A percentile compares a stretch with the other conserved stretches of the same genome.
phyloP scores from a whole-genome alignment of 352 stramenopile species.

The Phytophthora palmivora region DNA sequence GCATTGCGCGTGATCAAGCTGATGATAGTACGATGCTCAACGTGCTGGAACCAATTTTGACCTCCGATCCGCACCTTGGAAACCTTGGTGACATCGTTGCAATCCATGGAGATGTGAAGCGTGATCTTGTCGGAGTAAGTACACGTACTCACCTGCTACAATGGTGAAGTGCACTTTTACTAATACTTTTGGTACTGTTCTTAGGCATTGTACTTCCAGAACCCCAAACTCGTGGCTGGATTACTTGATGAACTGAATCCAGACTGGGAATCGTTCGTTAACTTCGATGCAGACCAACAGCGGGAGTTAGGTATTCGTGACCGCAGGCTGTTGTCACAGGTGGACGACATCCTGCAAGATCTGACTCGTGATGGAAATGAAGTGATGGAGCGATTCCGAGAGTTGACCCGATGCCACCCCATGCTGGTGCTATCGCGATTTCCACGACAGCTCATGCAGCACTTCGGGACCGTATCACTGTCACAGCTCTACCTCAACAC shows the following conservation, averaged over 20 bases:
- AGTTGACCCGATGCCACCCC: conserved; percentile 60
- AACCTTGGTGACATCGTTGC: conserved; percentile 30
- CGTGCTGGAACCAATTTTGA: conserved; percentile 54
- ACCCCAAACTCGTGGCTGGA: conserved; percentile 53
- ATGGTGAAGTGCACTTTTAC: neutral
- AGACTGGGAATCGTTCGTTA: conserved; percentile 61
- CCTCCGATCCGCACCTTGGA: conserved; percentile 44
- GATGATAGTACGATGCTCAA: conserved; percentile 46
- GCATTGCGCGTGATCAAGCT: conserved; percentile 36
- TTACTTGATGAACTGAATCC: conserved; percentile 61
- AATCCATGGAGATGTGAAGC: conserved; percentile 41
- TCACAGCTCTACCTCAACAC: conserved; percentile 77
- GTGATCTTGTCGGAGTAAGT: conserved; percentile 64
- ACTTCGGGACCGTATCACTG: conserved; percentile 63
- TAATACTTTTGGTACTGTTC: conserved; percentile 12
- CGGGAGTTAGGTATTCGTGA: conserved; percentile 27
- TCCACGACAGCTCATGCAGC: conserved; percentile 55
- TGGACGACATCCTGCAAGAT: conserved; percentile 58
- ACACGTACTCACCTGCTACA: neutral
- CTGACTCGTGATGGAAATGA: conserved; percentile 53
- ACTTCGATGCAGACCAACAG: conserved; percentile 28
- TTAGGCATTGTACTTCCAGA: conserved; percentile 68
- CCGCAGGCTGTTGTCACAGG: conserved; percentile 37
- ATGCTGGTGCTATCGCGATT: conserved; percentile 65
- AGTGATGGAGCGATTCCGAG: conserved; percentile 65